Evolutionary conservation across 192 early-diverging fungal genomes (phyloP), one percentile per base, ranked within the genome.

Genomic region (Jimgerdemannia flammicorona): DNA sequence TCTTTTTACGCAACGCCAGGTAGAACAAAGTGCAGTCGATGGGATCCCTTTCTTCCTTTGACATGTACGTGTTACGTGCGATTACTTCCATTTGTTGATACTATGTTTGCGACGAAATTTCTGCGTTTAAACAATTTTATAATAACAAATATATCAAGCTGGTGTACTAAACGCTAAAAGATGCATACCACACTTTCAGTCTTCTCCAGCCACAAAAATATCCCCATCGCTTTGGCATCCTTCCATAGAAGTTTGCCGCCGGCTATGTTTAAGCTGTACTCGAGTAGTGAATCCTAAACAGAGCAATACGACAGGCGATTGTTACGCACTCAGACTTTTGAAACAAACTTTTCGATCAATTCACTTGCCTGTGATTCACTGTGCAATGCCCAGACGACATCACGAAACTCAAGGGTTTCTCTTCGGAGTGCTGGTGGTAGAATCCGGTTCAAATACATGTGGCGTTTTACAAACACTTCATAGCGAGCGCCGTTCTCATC

Each of bases 401-500:
- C 96, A 44, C 95, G 83, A 64, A 87, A 89, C 18, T 79, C 79
- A 40, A 91, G 79, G 75, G 82, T 87, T 3, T 69, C 73, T 7
- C 77, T 68, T 3, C 84, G 81, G 42, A 87, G 84, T 3, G 72
- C 77, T n/a, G 80, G 79, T 69, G 89, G 78, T 72, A 90, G 76
- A 78, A 79, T 87, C 72, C 75, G 83, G 42, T 84, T 88, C 70
- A 83, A 79, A 73, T 79, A 95, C 70, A 90, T 87, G 84, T 86
- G 94, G 44, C 91, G 84, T 82, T 90, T 77, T 65, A 92, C 75
- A 73, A 87, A 84, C 40, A 95, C 83, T n/a, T 96, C 80, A 78
- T 93, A 98, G 40, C 96, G 84, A 29, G 90, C 81, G 43, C 96
- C 97, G 83, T 93, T 97, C 76, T 93, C 90, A 80, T 98, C 97